Percentiles rank a stretch among this genome's conserved stretches.
Conservation (phyloP, 768 basidiomycete species). For the Auriscalpium microsporum region DNA sequence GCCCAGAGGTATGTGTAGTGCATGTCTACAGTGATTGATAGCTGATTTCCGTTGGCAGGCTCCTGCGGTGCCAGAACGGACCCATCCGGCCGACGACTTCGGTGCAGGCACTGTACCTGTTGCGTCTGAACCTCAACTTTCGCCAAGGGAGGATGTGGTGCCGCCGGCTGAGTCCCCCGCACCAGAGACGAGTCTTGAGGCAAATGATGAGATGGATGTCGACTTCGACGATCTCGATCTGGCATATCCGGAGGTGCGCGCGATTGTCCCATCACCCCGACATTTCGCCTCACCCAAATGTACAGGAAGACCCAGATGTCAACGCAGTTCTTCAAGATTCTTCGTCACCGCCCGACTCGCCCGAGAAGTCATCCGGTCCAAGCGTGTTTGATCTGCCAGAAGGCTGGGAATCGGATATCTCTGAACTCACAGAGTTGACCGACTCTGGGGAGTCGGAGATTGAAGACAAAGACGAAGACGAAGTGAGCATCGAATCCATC, state of each 20-base stretch:
- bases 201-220: neutral
- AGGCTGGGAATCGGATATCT: neutral
- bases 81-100: neutral
- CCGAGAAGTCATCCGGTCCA: neutral
- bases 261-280: neutral
- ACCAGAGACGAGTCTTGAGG: no score
- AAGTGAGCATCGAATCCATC: neutral
- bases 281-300: neutral
- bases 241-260: neutral
- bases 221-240: neutral
- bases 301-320: neutral
- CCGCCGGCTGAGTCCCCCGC: neutral
- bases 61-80: neutral
- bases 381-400: neutral
- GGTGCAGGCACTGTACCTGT: neutral
- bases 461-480: neutral
- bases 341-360: neutral
- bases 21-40: neutral
- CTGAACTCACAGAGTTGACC: neutral
- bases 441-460: neutral
- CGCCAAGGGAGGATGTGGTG: neutral
- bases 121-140: neutral
- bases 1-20: neutral
- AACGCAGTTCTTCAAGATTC: neutral
- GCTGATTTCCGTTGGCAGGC: neutral